A percentile compares a stretch with the other conserved stretches of the same genome.
phyloP scores from a whole-genome alignment of 2,329 filamentous ascomycete genomes.

The Neofusicoccum kwambonambiense region DNA sequence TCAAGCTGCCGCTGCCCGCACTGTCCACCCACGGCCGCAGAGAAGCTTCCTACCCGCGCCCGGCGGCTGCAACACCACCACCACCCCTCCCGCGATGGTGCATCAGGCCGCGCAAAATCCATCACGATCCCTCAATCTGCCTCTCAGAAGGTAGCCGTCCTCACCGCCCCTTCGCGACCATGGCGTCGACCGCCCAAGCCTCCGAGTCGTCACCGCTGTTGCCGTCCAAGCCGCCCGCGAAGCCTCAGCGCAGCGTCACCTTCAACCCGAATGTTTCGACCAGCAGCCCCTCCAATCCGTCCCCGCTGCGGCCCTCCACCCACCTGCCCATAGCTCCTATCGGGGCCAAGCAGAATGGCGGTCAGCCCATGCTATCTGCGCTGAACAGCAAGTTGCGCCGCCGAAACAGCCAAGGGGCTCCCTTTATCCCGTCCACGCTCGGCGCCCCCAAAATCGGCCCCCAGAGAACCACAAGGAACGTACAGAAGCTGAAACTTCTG shows the following conservation, averaged over 20 bases:
- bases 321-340: constrained; percentile 30
- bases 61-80: neutral
- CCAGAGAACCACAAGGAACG: constrained; percentile 90
- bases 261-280: constrained; percentile 66
- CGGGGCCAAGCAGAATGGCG: constrained; percentile 27
- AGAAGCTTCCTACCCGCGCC: constrained; percentile 12
- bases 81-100: constrained; percentile 7
- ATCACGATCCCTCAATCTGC: neutral
- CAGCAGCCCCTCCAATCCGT: constrained; percentile 40
- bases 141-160: neutral
- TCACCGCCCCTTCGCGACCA: neutral
- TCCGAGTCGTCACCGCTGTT: constrained; percentile 38
- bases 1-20: constrained; percentile 1
- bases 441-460: constrained; percentile 76
- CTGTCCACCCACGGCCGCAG: constrained; percentile 9
- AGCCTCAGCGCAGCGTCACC: constrained; percentile 65
- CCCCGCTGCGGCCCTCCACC: constrained; percentile 31
- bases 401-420: constrained; percentile 76
- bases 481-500: constrained; percentile 95
- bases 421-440: constrained; percentile 46
- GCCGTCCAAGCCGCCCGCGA: constrained; percentile 33
- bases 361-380: constrained; percentile 60
- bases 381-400: constrained; percentile 85
- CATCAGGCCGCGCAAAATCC: neutral
- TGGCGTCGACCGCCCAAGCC: constrained; percentile 6